Evolutionary conservation across 305 asterid species (phyloP).

Genomic region (Ajuga reptans): DNA sequence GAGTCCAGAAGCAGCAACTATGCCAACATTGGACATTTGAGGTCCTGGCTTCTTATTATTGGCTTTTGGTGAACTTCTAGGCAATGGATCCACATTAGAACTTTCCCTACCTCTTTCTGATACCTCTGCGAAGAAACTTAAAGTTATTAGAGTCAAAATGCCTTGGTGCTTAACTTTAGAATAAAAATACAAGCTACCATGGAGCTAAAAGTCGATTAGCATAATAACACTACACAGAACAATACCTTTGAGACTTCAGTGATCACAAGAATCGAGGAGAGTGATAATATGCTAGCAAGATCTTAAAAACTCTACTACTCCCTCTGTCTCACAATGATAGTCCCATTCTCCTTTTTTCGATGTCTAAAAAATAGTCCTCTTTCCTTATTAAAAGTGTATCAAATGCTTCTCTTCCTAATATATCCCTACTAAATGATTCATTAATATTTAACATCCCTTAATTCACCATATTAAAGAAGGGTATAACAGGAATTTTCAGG

Average conservation of each 20-base stretch:
- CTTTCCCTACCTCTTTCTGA: slow-evolving; percentile 82
- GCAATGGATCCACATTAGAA: slow-evolving; percentile 55
- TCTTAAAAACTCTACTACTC: too few species aligned
- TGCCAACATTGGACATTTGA: slow-evolving; percentile 46
- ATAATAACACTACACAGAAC: slow-evolving; percentile 9
- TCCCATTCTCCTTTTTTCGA: too few species aligned
- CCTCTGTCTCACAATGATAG: too few species aligned
- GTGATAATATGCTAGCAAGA: neutral
- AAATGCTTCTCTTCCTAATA: too few species aligned
- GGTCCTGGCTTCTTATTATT: slow-evolving; percentile 65
- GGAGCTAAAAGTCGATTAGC: slow-evolving; percentile 20
- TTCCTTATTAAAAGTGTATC: too few species aligned
- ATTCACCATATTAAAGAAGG: too few species aligned
- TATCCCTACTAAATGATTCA: too few species aligned
- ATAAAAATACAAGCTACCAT: slow-evolving; percentile 6
- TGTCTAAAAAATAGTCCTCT: too few species aligned
- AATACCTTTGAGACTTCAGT: slow-evolving; percentile 2
- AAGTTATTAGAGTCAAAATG: slow-evolving; percentile 17
- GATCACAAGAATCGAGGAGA: slow-evolving; percentile 13
- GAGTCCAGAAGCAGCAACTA: slow-evolving; percentile 54
- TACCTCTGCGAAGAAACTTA: slow-evolving; percentile 55
- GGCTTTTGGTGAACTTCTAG: slow-evolving; percentile 64
- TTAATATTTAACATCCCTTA: too few species aligned
- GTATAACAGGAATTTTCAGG: too few species aligned
- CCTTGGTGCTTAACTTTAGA: slow-evolving; percentile 7